Conservation (phyloP, 371 early-diverging fungal genomes). For the Lichtheimia ramosa region DNA sequence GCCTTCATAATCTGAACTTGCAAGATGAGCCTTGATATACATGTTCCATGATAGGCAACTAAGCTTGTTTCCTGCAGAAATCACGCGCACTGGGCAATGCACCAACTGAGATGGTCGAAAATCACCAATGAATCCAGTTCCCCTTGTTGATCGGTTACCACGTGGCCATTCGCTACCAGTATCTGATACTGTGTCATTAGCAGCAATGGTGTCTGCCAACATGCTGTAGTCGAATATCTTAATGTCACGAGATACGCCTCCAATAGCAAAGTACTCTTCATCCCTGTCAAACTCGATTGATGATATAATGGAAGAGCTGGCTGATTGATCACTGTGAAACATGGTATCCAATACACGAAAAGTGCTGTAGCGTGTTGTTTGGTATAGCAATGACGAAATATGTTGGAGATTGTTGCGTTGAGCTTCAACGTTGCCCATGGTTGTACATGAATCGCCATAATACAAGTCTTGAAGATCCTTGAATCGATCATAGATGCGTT, state of each 20-base stretch:
- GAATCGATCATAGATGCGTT: conserved; percentile 64
- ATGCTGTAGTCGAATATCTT: conserved; percentile 83
- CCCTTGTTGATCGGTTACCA: not conserved
- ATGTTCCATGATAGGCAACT: conserved; percentile 92
- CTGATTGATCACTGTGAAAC: conserved; percentile 70
- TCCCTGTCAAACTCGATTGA: conserved; percentile 93
- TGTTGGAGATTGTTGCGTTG: conserved; percentile 15
- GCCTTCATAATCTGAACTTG: conserved; percentile 90
- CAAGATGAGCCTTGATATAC: conserved; percentile 77
- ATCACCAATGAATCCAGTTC: conserved; percentile 10
- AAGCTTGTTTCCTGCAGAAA: conserved; percentile 58
- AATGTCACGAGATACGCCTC: conserved; percentile 91
- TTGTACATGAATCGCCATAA: conserved; percentile 26
- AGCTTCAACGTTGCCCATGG: not conserved
- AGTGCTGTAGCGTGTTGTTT: conserved; percentile 62
- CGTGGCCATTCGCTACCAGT: conserved; percentile 1
- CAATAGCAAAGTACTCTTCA: conserved; percentile 89
- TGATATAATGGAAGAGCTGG: conserved; percentile 78
- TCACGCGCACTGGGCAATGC: conserved; percentile 69
- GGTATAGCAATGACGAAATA: conserved; percentile 68
- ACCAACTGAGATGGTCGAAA: conserved; percentile 21
- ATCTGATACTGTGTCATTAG: conserved; percentile 22
- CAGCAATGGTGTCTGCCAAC: conserved; percentile 31
- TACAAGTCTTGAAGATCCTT: conserved; percentile 73
- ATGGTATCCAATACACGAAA: conserved; percentile 75